Base-by-base conservation (phyloP, 208 protist species). In the Trichomonas gallinae region DNA sequence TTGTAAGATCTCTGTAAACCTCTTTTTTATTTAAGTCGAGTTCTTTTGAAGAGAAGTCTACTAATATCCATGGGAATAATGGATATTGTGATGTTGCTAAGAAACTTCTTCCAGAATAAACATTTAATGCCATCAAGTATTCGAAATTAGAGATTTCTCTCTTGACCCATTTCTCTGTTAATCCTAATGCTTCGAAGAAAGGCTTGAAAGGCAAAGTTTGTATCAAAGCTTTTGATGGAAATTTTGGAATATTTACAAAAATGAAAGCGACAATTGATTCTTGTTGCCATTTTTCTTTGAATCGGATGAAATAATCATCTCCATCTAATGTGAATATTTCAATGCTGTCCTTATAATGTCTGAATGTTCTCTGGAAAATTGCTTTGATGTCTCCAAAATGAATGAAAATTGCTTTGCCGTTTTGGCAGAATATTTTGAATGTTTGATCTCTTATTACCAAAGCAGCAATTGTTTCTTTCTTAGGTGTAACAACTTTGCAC, bases 1-100 rank as follows among this genome's bases (percentile, higher is more conserved):
- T 97, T 58, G 87, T 89, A 4, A 98, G 96, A 96, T 97, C 97
- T n/a, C 97, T 96, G 88, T 96, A 98, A 42, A 72, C 15, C 11
- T 97, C 38, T 96, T 0, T 0, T 34, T 93, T 44, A 6, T 48
- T 51, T 38, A 93, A 36, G 21, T 93, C 44, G 17, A 93, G 44
- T 23, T 13, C 36, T 40, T 0, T 0, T 49, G 88, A 96, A n/a
- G 36, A 23, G 82, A 97, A 97, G 88, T 97, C 97, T 0, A 31
- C 17, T 44, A 98, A 38, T 34, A 98, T 96, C 97, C 97, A 97
- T 3, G 87, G 87, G 31, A 93, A 34, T 6, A 51, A 17, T 38
- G 44, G 44, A 93, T 93, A 93, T 36, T 93, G 97, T 96, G 63
- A 97, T 38, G 87, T 0, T 58, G 4, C 0, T 48, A 48, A 48